Evolutionary conservation across 2,329 filamentous ascomycete genomes (phyloP), one percentile per base, ranked within the genome.

Genomic region (Geosmithia morbida): DNA sequence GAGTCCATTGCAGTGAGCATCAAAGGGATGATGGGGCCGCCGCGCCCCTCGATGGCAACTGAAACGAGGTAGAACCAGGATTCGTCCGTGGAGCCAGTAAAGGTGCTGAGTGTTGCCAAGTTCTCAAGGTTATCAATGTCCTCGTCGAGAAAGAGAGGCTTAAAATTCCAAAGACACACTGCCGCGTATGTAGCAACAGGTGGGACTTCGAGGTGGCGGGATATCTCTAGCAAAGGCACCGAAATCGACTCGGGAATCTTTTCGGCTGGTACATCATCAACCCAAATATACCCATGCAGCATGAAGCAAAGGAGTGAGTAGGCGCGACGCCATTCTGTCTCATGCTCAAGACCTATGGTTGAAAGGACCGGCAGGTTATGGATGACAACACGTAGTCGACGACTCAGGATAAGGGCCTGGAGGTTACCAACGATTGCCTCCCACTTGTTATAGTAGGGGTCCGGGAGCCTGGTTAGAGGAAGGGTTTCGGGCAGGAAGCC

Each of bases 51-150:
- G 53, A 98, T 96, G 51, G 90, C 92, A 2, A 96, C 86, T 0
- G 88, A 96, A 46, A 97, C 80, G 13, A 98, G 74, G 61, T 97
- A 98, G 61, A 98, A 98, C 92, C 92, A 98, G 52, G 92, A 95
- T 67, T 98, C 92, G 60, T 98, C 92, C 48, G 94, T 71, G 7
- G 88, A 89, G 46, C 92, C 92, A 16, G 92, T 97, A 59, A 96
- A 94, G 16, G 92, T 96, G 57, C 81, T 79, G 51, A 97, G 72
- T 2, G 87, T 92, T 41, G 87, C 81, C 48, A 98, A 74, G 57
- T 98, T 97, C 58, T 92, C 83, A 43, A 97, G 74, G 52, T 80
- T 79, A 58, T 94, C 87, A 49, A 92, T 79, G 37, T 77, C 75
- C 62, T 96, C 89, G 51, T 87, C 79, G 50, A 80, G 68, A 59